Conservation (phyloP, 2,329 filamentous ascomycete genomes). For the Fusarium illudens region DNA sequence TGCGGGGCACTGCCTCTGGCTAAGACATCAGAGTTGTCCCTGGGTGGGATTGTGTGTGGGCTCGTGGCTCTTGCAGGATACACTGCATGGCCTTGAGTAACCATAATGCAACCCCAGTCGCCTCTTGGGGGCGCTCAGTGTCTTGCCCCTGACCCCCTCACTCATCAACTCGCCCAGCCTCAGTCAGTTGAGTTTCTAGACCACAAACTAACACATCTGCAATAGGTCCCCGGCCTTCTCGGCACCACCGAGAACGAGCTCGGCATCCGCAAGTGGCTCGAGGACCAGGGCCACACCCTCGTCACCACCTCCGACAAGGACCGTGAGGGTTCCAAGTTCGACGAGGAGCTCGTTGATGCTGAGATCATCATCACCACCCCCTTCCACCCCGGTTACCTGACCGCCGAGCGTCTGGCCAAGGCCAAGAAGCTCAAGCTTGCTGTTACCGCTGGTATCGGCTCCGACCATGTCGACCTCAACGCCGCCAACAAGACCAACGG, state of each 20-base stretch:
- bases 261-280: conserved; percentile 95
- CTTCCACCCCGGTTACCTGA: conserved; percentile 98
- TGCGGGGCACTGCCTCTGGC: conserved; percentile 35
- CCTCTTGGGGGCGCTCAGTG: conserved; percentile 2
- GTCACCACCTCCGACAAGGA: conserved; percentile 99
- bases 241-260: conserved; percentile 99
- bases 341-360: conserved; percentile 94
- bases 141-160: conserved; percentile 14
- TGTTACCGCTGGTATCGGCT: conserved; percentile 96
- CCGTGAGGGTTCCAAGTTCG: conserved; percentile 89
- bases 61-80: conserved; percentile 22
- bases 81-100: conserved; percentile 16
- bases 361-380: conserved; percentile 99
- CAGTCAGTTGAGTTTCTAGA: conserved; percentile 23
- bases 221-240: conserved; percentile 78
- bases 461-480: conserved; percentile 96
- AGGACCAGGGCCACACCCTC: conserved; percentile 94
- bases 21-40: conserved; percentile 7
- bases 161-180: neutral
- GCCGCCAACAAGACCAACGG: conserved; percentile 98
- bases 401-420: conserved; percentile 92
- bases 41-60: conserved; percentile 14
- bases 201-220: conserved; percentile 25
- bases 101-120: conserved; percentile 27
- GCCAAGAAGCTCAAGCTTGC: conserved; percentile 99